These are phyloP conservation scores for Geranomyces michiganensis DNA, from an alignment of 192 early-diverging fungal species.

Conservation along the genomic window DNA sequence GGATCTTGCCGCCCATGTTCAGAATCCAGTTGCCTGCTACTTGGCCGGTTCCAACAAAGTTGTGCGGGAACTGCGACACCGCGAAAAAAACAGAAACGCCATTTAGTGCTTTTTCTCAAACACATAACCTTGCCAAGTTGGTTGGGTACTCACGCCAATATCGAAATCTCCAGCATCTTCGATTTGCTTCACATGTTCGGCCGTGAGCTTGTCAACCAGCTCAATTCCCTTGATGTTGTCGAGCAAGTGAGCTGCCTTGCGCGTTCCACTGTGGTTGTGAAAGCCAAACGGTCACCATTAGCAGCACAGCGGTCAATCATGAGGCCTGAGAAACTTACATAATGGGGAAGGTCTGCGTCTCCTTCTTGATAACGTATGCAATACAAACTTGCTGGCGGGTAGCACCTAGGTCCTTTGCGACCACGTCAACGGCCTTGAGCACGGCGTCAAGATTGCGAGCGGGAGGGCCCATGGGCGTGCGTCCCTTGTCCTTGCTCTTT, in stretches of 20 bases:
- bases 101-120: neutral
- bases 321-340: no score
- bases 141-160: neutral
- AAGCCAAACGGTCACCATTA: no score
- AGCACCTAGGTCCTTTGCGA: neutral
- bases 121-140: no score
- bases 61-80: slow-evolving; percentile 5
- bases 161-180: neutral
- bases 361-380: slow-evolving; percentile 12
- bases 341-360: slow-evolving; percentile 10
- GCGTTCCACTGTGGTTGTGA: neutral
- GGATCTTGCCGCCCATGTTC: neutral
- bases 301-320: no score
- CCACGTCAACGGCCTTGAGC: neutral
- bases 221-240: slow-evolving; percentile 4
- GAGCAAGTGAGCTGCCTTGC: neutral
- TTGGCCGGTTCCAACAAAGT: neutral
- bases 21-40: neutral
- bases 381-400: slow-evolving; percentile 11
- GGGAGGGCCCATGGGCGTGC: neutral
- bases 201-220: neutral
- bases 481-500: neutral
- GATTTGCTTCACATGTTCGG: neutral
- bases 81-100: neutral
- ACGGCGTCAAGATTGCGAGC: neutral